Evolutionary conservation across 169 alveolate species (phyloP).

Genomic region (Pseudocohnilembus persalinus): DNA sequence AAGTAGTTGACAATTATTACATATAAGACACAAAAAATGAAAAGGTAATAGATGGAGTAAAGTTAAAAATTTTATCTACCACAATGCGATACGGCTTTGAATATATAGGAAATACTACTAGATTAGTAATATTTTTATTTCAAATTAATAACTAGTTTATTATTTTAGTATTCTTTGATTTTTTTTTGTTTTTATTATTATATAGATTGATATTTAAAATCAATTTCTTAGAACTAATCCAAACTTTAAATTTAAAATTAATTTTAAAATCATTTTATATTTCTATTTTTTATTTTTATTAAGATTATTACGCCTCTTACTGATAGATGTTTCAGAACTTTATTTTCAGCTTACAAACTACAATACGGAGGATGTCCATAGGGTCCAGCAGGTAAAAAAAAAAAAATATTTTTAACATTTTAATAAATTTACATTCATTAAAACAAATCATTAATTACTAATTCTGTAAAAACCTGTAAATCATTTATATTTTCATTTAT

Average conservation of each 20-base stretch:
- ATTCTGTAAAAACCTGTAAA: no score
- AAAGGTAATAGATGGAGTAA: neutral
- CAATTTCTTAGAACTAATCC: no score
- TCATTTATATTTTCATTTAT: no score
- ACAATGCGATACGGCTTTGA: slow-evolving; percentile 75
- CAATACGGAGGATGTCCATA: slow-evolving; percentile 79
- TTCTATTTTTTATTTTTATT: no score
- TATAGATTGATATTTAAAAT: no score
- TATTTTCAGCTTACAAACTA: slow-evolving; percentile 74
- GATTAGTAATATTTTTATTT: no score
- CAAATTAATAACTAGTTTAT: no score
- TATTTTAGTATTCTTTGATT: no score
- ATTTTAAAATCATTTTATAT: no score
- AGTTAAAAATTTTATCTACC: slow-evolving; percentile 64
- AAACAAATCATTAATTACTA: no score
- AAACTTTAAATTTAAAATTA: no score
- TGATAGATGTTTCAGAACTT: slow-evolving; percentile 84
- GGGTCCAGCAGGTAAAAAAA: slow-evolving; percentile 72
- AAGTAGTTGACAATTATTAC: neutral
- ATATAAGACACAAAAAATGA: neutral
- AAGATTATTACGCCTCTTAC: slow-evolving; percentile 86
- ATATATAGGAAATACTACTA: slow-evolving; percentile 62
- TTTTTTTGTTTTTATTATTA: no score
- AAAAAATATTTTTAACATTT: neutral
- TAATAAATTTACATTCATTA: neutral